Percentiles rank a stretch among this genome's conserved stretches.
Evolutionary conservation across 2,329 filamentous ascomycete species (phyloP).

Genomic region (Aspergillus caelatus): DNA sequence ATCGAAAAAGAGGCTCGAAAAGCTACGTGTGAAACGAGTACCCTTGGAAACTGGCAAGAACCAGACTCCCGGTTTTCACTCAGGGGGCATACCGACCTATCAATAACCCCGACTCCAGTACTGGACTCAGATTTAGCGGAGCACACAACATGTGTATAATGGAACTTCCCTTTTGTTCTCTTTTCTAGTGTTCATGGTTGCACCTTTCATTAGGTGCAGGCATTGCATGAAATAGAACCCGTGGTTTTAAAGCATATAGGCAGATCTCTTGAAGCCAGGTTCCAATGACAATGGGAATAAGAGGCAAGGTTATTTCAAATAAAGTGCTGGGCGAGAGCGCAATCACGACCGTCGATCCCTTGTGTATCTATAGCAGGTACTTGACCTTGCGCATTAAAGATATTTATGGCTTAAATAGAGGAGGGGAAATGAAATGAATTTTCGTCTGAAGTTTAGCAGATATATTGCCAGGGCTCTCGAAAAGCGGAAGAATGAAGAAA

Average conservation of each 20-base stretch:
- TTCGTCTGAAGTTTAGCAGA: background rate
- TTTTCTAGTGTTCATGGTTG: background rate
- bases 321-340: background rate
- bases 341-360: background rate
- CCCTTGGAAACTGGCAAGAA: background rate
- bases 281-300: background rate
- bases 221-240: background rate
- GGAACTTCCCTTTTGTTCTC: background rate
- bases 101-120: background rate
- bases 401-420: background rate
- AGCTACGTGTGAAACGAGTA: background rate
- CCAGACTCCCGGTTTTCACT: background rate
- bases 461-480: background rate
- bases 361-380: background rate
- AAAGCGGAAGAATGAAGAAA: background rate
- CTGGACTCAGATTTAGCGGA: background rate
- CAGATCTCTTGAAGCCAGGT: background rate
- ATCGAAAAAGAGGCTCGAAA: background rate
- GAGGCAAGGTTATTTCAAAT: background rate
- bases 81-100: constrained; percentile 1
- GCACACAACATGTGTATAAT: background rate
- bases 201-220: background rate
- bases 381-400: background rate
- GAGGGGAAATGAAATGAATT: background rate
- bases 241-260: background rate